Evolutionary conservation across 2,329 filamentous ascomycete genomes (phyloP), one percentile per base, ranked within the genome.

Genomic region (Diaporthe ampelina): DNA sequence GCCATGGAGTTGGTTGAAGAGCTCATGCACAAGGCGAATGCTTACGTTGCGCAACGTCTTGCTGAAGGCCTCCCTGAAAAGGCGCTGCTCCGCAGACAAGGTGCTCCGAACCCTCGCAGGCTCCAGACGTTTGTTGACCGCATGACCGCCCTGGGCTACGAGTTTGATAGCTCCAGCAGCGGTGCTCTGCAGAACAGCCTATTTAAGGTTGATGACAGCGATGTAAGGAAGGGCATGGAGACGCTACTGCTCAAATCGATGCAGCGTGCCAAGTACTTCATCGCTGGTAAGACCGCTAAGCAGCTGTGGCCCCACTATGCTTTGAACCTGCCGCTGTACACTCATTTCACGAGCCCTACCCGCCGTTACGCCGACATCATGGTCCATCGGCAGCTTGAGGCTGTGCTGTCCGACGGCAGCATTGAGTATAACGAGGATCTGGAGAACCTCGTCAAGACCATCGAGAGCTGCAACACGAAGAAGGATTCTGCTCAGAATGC

Each of bases 401-500:
- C 94, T 75, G 91, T 95, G 68, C 89, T 99, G 50, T 97, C 95
- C 0, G 91, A 95, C 72, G 94, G 94, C 76, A 90, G 92, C 76
- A 89, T 94, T 63, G 95, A 98, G 80, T 98, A 97, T 83, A 92
- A 87, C 6, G 97, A 99, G 78, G 97, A 99, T 76, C 84, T 97
- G 75, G 97, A 99, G 81, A 92, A 88, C 73, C 88, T 99, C 56
- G 92, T 92, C 79, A 99, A 98, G 91, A 97, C 94, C 68, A 94
- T 95, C 11, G 97, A 99, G 84, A 91, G 94, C 78, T 98, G 95
- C 89, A 99, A 99, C 87, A 98, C 94, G 81, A 99, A 98, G 92
- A 99, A 98, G 84, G 97, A 99, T 82, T 98, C 95, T 17, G 95
- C 97, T 1, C 96, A 98, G 85, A 97, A 95, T 80, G 97, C 97